Evolutionary conservation across 148 eudicot genomes (phyloP).

Genomic region (Pharnaceum exiguum): DNA sequence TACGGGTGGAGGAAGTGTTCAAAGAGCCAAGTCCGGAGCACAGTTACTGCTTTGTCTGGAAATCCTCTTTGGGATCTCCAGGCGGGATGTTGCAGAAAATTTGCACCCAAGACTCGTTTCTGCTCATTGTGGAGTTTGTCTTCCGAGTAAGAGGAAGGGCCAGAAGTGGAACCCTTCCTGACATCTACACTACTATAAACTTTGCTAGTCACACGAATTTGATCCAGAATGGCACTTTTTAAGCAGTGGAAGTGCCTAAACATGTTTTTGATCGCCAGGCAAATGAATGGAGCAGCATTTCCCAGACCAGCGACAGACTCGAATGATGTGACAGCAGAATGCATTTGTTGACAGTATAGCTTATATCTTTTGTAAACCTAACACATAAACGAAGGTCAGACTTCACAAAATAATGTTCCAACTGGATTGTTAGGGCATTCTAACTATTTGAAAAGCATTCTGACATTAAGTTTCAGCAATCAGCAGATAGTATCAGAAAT

Average conservation of each 20-base stretch:
- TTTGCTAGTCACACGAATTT: constrained; percentile 29
- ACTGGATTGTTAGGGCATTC: too few species aligned
- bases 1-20: constrained; percentile 50
- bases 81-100: constrained; percentile 33
- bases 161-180: constrained; percentile 17
- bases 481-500: too few species aligned
- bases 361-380: constrained; percentile 46
- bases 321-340: constrained; percentile 44
- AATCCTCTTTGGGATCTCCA: constrained; percentile 51
- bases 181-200: constrained; percentile 16
- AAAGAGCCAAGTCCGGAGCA: constrained; percentile 39
- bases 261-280: constrained; percentile 35
- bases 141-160: constrained; percentile 12
- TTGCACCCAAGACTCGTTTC: constrained; percentile 17
- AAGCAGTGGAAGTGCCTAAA: constrained; percentile 41
- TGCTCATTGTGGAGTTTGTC: constrained; percentile 16
- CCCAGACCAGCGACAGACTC: constrained; percentile 47
- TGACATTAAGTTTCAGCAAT: too few species aligned
- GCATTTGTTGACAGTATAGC: constrained; percentile 46
- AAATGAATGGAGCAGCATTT: constrained; percentile 44
- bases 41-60: constrained; percentile 44
- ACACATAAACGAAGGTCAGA: not conserved
- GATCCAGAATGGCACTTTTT: constrained; percentile 42
- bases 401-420: not conserved
- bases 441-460: too few species aligned